Evolutionary conservation across 208 protist genomes (phyloP), one percentile per base, ranked within the genome.

Genomic region (Leishmania tropica): DNA sequence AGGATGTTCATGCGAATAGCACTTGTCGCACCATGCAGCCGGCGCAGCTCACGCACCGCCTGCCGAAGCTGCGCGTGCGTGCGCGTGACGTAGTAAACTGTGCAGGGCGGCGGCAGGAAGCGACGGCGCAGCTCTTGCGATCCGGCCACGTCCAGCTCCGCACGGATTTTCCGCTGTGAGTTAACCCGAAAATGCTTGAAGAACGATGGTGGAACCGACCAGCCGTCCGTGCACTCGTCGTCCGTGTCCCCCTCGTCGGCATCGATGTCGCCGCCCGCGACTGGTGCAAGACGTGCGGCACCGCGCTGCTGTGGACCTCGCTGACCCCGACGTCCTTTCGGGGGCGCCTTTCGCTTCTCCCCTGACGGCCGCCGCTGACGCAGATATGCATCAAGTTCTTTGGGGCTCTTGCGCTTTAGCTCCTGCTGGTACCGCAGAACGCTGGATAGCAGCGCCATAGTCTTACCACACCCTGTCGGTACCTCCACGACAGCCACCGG

Each of bases 391-490:
- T 95, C 80, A 58, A 99, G 85, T 88, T 99, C 99, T 28, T 90
- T 85, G 58, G 99, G 95, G 13, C 98, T 99, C 77, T 97, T 95
- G 28, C 91, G 83, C 84, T 98, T 98, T 67, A 99, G 88, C 37
- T 98, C 73, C 47, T 88, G 80, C 75, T 91, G 90, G 67, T 91
- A 96, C 35, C 79, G 75, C 37, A 99, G 87, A 7, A 97, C 85
- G 13, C 93, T 88, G 28, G 95, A 99, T 1, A 99, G 90, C 42
- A 99, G 85, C 47, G 93, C 97, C 60, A 99, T 81, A 21, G 98
- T 99, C 90, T 99, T 99, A 13, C 98, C 99, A 42, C 98, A 99
- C n/a, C 98, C 98, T 0, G 98, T 99, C 1, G 98, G 98, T 45
- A 95, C 95, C 84, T 99, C 98, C 15, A 92, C 83, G 7, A 94